Evolutionary conservation across 306 rosid species (phyloP), one percentile per base, ranked within the genome.

Genomic region (Abrus precatorius): DNA sequence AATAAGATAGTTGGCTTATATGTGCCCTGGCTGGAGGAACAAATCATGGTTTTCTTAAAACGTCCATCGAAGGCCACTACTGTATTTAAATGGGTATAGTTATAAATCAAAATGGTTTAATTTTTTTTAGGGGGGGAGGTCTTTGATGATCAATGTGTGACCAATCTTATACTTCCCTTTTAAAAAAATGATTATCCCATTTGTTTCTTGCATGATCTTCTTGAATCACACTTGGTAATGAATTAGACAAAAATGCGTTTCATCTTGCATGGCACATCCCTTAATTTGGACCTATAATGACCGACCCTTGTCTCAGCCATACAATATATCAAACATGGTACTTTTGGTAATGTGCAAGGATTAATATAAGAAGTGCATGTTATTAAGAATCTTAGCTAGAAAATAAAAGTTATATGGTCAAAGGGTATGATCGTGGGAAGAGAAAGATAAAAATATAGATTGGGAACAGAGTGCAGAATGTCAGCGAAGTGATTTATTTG

Each of bases 401-500:
- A 75, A 62, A 44, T 40, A 30, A 67, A 75, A 34, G 75, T 61
- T 1, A 32, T 33, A 48, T 66, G 85, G 87, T 85, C 89, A 87
- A 81, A 83, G 27, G 44, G 47, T 82, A 68, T 65, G 80, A 64
- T 75, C 4, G 78, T 49, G 71, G 69, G 33, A 34, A 38, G 65
- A 67, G 81, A 38, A 72, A 74, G 79, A 55, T 41, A 49, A 61
- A 49, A 13, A 36, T 29, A 49, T 81, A 64, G 80, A 82, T 77
- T 87, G 97, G 91, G 84, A 85, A 83, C 95, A 92, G 54, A 77
- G 77, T 82, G 92, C 92, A 91, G 91, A 91, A 90, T 91, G 92
- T 92, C 81, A 89, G 95, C 86, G 85, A 85, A 85, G 79, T 83
- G 87, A 74, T 79, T 79, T 79, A 74, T 79, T 79, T 79, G 88